These are phyloP conservation scores for Moricandia arvensis DNA, from an alignment of 345 rosid species.

Conservation along the genomic window DNA sequence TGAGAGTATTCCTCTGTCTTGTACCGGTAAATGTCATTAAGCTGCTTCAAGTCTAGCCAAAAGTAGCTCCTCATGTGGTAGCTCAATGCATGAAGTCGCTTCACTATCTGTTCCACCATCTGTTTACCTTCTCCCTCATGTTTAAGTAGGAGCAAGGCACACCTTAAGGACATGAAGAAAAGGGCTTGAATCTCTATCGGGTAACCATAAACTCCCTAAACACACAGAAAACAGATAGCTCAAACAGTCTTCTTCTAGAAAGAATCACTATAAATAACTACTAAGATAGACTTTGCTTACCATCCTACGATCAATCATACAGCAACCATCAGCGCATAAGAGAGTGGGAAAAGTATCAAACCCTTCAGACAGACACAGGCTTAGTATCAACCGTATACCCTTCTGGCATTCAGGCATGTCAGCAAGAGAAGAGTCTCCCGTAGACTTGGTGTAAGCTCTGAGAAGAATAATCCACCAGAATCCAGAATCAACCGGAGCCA, in stretches of 20 bases:
- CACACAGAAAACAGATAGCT: constrained; percentile 2
- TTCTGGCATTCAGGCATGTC: constrained; percentile 91
- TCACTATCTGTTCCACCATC: constrained; percentile 77
- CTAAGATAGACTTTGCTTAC: constrained; percentile 43
- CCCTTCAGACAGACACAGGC: constrained; percentile 90
- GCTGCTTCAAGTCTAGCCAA: constrained; percentile 94
- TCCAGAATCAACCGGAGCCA: constrained; percentile 96
- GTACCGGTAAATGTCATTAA: constrained; percentile 85
- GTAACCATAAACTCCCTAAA: constrained; percentile 93
- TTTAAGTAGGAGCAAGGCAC: constrained; percentile 79
- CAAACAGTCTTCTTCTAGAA: neutral
- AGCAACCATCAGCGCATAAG: constrained; percentile 96
- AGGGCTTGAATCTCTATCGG: constrained; percentile 96
- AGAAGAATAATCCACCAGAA: constrained; percentile 98
- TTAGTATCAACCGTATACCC: constrained; percentile 90
- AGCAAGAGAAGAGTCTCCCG: constrained; percentile 82
- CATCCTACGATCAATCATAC: constrained; percentile 99
- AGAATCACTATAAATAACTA: neutral
- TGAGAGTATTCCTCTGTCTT: constrained; percentile 98
- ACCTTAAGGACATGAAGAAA: constrained; percentile 88
- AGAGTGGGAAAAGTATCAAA: constrained; percentile 96
- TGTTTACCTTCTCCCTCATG: constrained; percentile 90
- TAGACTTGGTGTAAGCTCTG: constrained; percentile 86
- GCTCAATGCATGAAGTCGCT: constrained; percentile 90
- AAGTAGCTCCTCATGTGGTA: constrained; percentile 88